phyloP scores from a whole-genome alignment of 2,329 filamentous ascomycete genomes.

The Apiospora saccharicola region DNA sequence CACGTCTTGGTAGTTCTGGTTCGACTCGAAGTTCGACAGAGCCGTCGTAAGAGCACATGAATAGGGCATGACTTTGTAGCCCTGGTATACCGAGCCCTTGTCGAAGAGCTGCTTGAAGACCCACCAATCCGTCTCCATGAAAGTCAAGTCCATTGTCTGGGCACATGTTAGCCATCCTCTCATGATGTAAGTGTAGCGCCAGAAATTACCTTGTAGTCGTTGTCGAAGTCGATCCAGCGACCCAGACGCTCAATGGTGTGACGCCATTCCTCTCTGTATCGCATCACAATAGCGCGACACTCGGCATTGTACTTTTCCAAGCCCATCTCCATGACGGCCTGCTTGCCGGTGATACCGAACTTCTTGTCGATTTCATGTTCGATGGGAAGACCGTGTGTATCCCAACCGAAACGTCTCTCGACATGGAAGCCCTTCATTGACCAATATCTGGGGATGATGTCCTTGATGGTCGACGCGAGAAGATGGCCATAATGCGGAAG shows the following conservation, averaged over 20 bases:
- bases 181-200: not conserved
- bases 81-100: conserved; percentile 88
- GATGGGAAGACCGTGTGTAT: conserved; percentile 92
- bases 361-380: conserved; percentile 99
- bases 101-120: conserved; percentile 93
- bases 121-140: conserved; percentile 98
- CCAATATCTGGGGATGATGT: conserved; percentile 96
- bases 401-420: conserved; percentile 93
- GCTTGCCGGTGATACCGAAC: conserved; percentile 84
- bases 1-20: conserved; percentile 93
- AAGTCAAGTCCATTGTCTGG: conserved; percentile 87
- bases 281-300: conserved; percentile 93
- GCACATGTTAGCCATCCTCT: not conserved
- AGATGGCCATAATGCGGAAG: conserved; percentile 76
- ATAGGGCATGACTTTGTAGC: conserved; percentile 93
- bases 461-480: conserved; percentile 93
- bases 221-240: conserved; percentile 97
- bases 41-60: conserved; percentile 90
- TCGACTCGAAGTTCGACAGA: conserved; percentile 91
- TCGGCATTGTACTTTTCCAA: conserved; percentile 91
- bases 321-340: conserved; percentile 86
- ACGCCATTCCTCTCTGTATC: conserved; percentile 87
- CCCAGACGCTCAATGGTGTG: conserved; percentile 86
- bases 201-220: conserved; percentile 83
- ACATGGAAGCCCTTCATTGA: conserved; percentile 96